Base-by-base conservation (phyloP, 805 yeast species). In the Candida hispaniensis region DNA sequence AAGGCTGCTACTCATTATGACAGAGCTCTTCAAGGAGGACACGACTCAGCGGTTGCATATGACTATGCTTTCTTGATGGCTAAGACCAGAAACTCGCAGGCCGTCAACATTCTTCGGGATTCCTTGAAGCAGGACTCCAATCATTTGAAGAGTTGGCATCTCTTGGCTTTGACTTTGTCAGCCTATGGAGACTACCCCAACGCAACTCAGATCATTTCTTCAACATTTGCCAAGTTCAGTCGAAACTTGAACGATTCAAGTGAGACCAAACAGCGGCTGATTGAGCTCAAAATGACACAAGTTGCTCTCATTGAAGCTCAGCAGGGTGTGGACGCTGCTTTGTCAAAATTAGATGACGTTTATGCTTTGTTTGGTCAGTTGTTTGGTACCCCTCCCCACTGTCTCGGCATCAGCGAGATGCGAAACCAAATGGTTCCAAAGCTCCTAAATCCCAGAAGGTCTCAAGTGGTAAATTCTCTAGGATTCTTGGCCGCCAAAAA, bases 251-350 rank as follows among this genome's bases (percentile, higher is more conserved):
- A n/a, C n/a, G 59, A 68, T 45, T 34, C 71, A 61, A 19, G 10
- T n/a, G n/a, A 8, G 8, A 19, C 47, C 59, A 67, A 57, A 73
- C 67, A 39, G 66, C 74, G 39, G 50, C 75, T 34, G 10, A 23
- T 57, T 8, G 80, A 81, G 50, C 63, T 83, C 51, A 79, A 79
- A 46, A 63, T 79, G 55, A 77, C 94, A 0, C 81, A 78, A 47
- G 58, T 83, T 21, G 73, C 81, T 1, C 59, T 82, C n/a, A 58
- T 73, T 34, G 85, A 79, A 47, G 64, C 71, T 5, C 59, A 69
- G 4, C 63, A 68, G 39, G 88, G 83, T 5, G 55, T 66, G 1
- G 60, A 64, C 17, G 68, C 68, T 26, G 72, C 83, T 1, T 52
- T 81, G 41, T 81, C 75, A 25, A 61, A 64, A 32, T 51, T 85